Base-by-base conservation (phyloP, 78 protist genomes). In the Pigoraptor vietnamica region DNA sequence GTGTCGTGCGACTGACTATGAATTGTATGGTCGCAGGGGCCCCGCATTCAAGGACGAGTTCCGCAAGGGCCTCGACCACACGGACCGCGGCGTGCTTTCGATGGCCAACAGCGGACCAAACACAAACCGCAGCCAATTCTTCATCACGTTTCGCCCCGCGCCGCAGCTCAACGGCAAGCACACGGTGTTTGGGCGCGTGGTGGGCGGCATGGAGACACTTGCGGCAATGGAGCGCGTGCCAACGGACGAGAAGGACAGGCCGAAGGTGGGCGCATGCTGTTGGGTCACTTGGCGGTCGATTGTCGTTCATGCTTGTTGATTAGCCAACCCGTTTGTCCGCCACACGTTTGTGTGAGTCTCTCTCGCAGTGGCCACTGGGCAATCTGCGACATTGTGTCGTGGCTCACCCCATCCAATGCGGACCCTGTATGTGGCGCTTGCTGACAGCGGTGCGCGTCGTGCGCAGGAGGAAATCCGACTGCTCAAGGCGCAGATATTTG, bases 71-170 rank as follows among this genome's bases (percentile, higher is more conserved):
- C 92, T 96, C 24, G 36, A 32, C 35, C 93, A 93, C 90, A 40
- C 6, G 19, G 96, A 87, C 2, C 92, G 98, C 6, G 97, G 98
- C 1, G 36, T 96, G 19, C 39, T 97, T 14, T 88, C 93, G 40
- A 96, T 96, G 98, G 98, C 98, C 24, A 95, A 96, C 40, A n/a
- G 88, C 35, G 98, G 97, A 14, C 88, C 96, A 23, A 86, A 97
- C 84, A 93, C 96, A 0, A 94, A 94, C 93, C 37, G 87, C 25
- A 92, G 97, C 2, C 98, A 96, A 81, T 96, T 95, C 89, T 96
- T 95, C 88, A 90, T 96, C 37, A 95, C 98, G 23, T 94, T 90
- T 39, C 90, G 91, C 48, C 37, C 96, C 0, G n/a, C 91, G 39
- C 36, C 56, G 32, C 97, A 95, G 82, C 92, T 96, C 0, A 95